These are phyloP conservation scores for Pseudomicrostroma phylloplanum DNA, from an alignment of 1,284 basidiomycete species.

Conservation along the genomic window DNA sequence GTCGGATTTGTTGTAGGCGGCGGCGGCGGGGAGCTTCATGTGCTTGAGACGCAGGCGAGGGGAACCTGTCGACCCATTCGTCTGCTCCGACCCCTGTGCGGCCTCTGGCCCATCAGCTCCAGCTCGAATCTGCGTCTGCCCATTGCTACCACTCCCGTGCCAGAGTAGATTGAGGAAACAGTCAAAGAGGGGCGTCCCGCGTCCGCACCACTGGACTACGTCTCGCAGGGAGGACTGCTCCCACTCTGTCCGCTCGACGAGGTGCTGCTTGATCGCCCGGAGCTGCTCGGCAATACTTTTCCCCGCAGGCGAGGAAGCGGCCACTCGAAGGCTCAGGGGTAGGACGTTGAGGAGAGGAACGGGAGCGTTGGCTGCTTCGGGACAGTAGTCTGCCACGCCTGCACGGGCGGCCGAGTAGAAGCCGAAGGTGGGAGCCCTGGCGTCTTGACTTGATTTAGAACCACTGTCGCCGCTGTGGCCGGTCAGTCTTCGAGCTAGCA, in stretches of 20 bases:
- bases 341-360: slow-evolving; percentile 3
- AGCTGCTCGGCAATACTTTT: not conserved
- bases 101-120: not conserved
- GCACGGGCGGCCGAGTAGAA: slow-evolving; percentile 12
- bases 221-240: slow-evolving; percentile 3
- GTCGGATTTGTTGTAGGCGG: not conserved
- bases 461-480: not conserved
- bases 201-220: slow-evolving; percentile 1
- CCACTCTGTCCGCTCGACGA: slow-evolving; percentile 1
- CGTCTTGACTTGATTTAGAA: not conserved
- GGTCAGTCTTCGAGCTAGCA: not conserved
- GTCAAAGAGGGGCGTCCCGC: not conserved
- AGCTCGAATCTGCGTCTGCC: not conserved
- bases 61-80: not conserved
- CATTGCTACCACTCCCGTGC: not conserved
- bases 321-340: not conserved
- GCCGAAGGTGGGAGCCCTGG: slow-evolving; percentile 3
- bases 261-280: not conserved
- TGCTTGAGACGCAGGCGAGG: not conserved
- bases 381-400: slow-evolving; percentile 1
- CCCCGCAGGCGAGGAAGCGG: not conserved
- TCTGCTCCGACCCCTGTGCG: not conserved
- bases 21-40: not conserved
- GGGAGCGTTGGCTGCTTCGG: not conserved
- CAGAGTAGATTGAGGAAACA: slow-evolving; percentile 1